Evolutionary conservation across 768 basidiomycete genomes (phyloP).

Genomic region (Antrodiella citrinella): DNA sequence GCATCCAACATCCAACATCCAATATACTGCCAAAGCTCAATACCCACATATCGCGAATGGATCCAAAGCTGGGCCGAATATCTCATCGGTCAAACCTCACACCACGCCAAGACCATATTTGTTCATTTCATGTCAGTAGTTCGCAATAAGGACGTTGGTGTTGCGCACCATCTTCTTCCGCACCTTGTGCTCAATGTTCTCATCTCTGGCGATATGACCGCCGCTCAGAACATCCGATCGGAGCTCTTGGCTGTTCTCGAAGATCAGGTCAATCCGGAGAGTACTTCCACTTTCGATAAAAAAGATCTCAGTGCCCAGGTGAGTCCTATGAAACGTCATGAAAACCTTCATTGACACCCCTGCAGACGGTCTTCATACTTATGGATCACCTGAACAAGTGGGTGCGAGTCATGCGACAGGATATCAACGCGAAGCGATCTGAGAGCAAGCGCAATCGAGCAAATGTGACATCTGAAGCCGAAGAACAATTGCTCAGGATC

Average conservation of each 20-base stretch:
- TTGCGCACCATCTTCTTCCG: slow-evolving; percentile 87
- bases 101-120: slow-evolving; percentile 62
- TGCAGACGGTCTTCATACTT: slow-evolving; percentile 84
- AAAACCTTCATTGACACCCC: neutral
- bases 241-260: slow-evolving; percentile 79
- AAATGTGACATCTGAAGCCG: slow-evolving; percentile 29
- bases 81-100: slow-evolving; percentile 59
- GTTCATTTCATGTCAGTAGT: slow-evolving; percentile 70
- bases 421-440: slow-evolving; percentile 28
- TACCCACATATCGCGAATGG: slow-evolving; percentile 92
- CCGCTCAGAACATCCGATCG: slow-evolving; percentile 53
- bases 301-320: slow-evolving; percentile 93
- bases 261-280: slow-evolving; percentile 70
- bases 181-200: slow-evolving; percentile 86
- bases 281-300: slow-evolving; percentile 62
- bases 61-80: slow-evolving; percentile 82
- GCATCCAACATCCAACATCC: slow-evolving; percentile 46
- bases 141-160: slow-evolving; percentile 83
- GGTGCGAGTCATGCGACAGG: slow-evolving; percentile 69
- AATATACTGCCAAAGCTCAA: slow-evolving; percentile 68
- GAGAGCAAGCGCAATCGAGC: neutral
- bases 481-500: slow-evolving; percentile 59
- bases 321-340: slow-evolving; percentile 7
- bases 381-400: slow-evolving; percentile 93
- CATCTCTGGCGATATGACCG: slow-evolving; percentile 59